Evolutionary conservation across 1,284 basidiomycete species (phyloP).

Genomic region (Malassezia caprae): DNA sequence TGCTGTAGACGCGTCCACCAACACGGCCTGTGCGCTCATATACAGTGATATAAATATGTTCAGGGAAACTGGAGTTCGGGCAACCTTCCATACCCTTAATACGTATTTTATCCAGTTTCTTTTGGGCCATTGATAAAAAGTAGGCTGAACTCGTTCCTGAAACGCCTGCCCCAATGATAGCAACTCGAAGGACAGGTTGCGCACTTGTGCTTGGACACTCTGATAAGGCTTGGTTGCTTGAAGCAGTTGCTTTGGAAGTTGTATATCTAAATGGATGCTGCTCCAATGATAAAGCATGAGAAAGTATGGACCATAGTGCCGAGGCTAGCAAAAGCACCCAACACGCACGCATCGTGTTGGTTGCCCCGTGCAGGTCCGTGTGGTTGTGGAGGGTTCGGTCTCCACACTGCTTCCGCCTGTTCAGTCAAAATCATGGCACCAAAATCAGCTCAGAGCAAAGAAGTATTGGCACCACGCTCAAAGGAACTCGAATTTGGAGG

Average conservation of each 20-base stretch:
- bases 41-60: constrained; percentile 62
- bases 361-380: background rate
- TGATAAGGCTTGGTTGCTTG: background rate
- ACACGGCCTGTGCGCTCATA: constrained; percentile 67
- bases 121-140: constrained; percentile 59
- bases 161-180: constrained; percentile 83
- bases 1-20: constrained; percentile 70
- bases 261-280: background rate
- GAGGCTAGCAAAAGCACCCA: background rate
- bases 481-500: constrained; percentile 74
- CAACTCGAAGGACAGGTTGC: constrained; percentile 50
- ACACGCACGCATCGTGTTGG: background rate
- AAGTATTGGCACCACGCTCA: constrained; percentile 51
- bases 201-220: background rate
- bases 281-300: background rate
- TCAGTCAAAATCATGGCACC: background rate
- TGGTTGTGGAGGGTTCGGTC: background rate
- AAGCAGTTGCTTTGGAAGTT: background rate
- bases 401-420: background rate
- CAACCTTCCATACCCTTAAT: background rate
- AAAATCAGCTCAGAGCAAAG: background rate
- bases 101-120: constrained; percentile 1
- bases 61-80: background rate
- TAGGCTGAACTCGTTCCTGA: constrained; percentile 75
- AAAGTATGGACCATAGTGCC: background rate